phyloP scores from a whole-genome alignment of 768 basidiomycete species.

The Leucosporidium yakuticum region DNA sequence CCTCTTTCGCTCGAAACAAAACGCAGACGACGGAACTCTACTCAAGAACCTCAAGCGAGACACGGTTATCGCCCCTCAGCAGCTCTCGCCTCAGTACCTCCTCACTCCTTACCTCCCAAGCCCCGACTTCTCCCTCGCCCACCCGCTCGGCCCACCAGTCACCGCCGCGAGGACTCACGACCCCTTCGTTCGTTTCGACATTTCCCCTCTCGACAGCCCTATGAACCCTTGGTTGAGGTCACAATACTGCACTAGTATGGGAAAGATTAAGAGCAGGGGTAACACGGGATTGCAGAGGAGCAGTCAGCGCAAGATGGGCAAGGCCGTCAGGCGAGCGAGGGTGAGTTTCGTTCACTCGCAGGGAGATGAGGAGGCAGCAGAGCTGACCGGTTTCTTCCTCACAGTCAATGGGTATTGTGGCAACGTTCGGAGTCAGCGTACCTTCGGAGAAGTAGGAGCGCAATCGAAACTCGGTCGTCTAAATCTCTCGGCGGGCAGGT shows the following conservation, averaged over 20 bases:
- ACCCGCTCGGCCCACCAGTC: conserved; percentile 32
- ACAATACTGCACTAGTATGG: conserved; percentile 32
- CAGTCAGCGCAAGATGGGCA: conserved; percentile 30
- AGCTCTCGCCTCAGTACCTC: conserved; percentile 27
- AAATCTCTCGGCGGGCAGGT: too few relatives aligned
- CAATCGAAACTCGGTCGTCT: too few relatives aligned
- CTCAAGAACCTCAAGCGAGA: conserved; percentile 20
- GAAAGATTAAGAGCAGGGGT: conserved; percentile 30
- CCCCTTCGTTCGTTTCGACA: conserved; percentile 23
- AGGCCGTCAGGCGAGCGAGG: conserved; percentile 32
- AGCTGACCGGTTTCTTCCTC: background rate
- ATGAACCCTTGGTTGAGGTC: conserved; percentile 25
- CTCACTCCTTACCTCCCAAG: conserved; percentile 20
- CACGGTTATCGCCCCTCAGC: conserved; percentile 23
- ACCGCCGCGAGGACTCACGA: conserved; percentile 24
- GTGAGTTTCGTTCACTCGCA: conserved; percentile 15
- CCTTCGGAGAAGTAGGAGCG: conserved; percentile 1
- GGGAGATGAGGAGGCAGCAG: too few relatives aligned
- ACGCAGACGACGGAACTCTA: conserved; percentile 20
- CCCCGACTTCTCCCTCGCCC: conserved; percentile 19
- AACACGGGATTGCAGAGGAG: conserved; percentile 32
- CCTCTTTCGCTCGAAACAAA: too few relatives aligned
- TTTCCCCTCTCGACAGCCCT: conserved; percentile 22
- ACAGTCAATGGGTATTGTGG: conserved; percentile 31
- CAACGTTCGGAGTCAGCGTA: conserved; percentile 26